Evolutionary conservation across 2,329 filamentous ascomycete genomes (phyloP).

Genomic region (Beauveria sp.): DNA sequence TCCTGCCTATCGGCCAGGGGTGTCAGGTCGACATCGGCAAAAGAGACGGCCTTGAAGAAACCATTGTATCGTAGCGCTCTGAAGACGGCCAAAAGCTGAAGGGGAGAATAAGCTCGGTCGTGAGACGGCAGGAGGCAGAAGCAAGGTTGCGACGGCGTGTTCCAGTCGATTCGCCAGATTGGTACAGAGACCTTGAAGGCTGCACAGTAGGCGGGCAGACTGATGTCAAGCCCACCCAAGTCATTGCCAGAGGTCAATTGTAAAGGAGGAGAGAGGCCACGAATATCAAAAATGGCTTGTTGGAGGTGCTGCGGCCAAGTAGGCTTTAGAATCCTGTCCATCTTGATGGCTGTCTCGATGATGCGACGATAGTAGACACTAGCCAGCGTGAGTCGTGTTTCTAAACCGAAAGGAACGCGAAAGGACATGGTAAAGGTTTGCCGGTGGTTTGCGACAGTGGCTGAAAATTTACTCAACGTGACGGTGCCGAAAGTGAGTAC

Average conservation of each 20-base stretch:
- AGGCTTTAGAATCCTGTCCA: constrained; percentile 48
- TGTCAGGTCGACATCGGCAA: constrained; percentile 43
- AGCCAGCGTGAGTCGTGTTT: constrained; percentile 41
- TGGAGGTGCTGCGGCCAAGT: constrained; percentile 52
- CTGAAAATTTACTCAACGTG: constrained; percentile 42
- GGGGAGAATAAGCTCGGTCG: constrained; percentile 34
- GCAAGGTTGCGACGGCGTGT: constrained; percentile 37
- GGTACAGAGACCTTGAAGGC: constrained; percentile 43
- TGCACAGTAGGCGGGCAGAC: constrained; percentile 46
- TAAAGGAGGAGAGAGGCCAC: constrained; percentile 43
- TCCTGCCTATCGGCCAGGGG: constrained; percentile 33
- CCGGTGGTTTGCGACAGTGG: constrained; percentile 43
- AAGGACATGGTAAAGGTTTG: constrained; percentile 50
- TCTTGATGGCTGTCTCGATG: constrained; percentile 45
- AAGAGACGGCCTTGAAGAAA: constrained; percentile 51
- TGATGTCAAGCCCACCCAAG: constrained; percentile 46
- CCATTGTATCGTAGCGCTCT: constrained; percentile 51
- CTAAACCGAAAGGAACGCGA: constrained; percentile 36
- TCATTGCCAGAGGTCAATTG: constrained; percentile 48
- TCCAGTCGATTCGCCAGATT: constrained; percentile 43
- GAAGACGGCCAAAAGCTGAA: constrained; percentile 50
- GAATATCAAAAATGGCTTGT: constrained; percentile 43
- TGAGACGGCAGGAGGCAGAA: constrained; percentile 40
- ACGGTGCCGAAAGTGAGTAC: constrained; percentile 45
- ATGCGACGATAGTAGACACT: constrained; percentile 48